A percentile compares a stretch with the other conserved stretches of the same genome.
phyloP scores from a whole-genome alignment of 2,329 filamentous ascomycete species.

The Penicillium expansum region DNA sequence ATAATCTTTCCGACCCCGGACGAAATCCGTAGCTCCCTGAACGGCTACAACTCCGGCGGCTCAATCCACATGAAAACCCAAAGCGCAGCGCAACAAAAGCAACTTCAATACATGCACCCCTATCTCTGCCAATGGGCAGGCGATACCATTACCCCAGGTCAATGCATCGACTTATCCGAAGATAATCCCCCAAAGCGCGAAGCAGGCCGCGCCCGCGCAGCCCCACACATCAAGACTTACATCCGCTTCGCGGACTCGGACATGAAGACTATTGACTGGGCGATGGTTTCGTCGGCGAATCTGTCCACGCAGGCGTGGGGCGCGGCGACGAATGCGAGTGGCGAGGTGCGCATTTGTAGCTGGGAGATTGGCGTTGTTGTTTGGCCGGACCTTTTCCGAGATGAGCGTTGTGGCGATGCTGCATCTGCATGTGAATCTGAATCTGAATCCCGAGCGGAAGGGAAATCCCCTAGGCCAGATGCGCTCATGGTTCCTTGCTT shows the following conservation, averaged over 20 bases:
- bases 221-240: slow-evolving; percentile 89
- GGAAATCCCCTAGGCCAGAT: neutral
- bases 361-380: slow-evolving; percentile 82
- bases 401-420: slow-evolving; percentile 7
- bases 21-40: slow-evolving; percentile 72
- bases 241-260: slow-evolving; percentile 57
- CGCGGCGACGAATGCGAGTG: slow-evolving; percentile 54
- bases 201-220: slow-evolving; percentile 65
- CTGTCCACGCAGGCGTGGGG: slow-evolving; percentile 89
- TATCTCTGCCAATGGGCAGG: slow-evolving; percentile 75
- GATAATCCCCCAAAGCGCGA: slow-evolving; percentile 35
- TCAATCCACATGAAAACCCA: slow-evolving; percentile 82
- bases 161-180: slow-evolving; percentile 12
- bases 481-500: slow-evolving; percentile 69
- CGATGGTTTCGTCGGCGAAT: slow-evolving; percentile 85
- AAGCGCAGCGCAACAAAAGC: slow-evolving; percentile 67
- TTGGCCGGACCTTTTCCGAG: slow-evolving; percentile 63
- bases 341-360: slow-evolving; percentile 69
- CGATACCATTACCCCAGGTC: slow-evolving; percentile 39
- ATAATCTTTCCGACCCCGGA: slow-evolving; percentile 78
- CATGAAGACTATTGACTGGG: slow-evolving; percentile 68
- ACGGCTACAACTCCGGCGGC: slow-evolving; percentile 72
- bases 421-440: neutral
- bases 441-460: neutral
- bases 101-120: slow-evolving; percentile 69